phyloP scores from a whole-genome alignment of 257 asterid genomes.

The Leptodermis oblonga region DNA sequence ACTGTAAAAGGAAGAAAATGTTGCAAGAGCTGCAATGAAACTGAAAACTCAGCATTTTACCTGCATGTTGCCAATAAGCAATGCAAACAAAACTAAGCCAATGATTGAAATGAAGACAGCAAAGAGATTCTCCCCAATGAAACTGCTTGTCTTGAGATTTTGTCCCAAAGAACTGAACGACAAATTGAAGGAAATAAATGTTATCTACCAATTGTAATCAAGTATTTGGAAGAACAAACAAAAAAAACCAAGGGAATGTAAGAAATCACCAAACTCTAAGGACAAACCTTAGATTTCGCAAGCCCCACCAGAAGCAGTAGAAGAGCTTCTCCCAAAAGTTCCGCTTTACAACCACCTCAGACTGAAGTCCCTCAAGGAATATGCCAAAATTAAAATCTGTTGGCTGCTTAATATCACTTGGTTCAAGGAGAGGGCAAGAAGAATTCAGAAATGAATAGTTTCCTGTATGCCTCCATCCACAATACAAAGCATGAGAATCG shows the following conservation, averaged over 20 bases:
- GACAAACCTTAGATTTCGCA: constrained; percentile 54
- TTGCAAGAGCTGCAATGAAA: background rate
- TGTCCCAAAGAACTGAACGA: constrained; percentile 39
- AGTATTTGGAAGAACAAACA: background rate
- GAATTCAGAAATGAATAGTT: constrained; percentile 30
- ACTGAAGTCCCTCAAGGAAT: constrained; percentile 56
- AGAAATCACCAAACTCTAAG: background rate
- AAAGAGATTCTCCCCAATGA: constrained; percentile 26
- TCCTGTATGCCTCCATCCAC: constrained; percentile 7
- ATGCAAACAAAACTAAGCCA: constrained; percentile 34
- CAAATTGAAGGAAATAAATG: background rate
- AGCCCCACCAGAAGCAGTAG: constrained; percentile 85
- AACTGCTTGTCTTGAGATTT: constrained; percentile 31
- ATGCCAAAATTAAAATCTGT: constrained; percentile 57
- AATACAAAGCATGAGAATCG: constrained; percentile 26
- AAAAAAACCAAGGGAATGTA: background rate
- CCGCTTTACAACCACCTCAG: constrained; percentile 38
- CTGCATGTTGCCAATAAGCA: constrained; percentile 42
- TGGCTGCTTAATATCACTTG: constrained; percentile 20
- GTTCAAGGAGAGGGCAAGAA: constrained; percentile 45
- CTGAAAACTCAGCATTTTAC: constrained; percentile 6
- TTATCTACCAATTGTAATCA: background rate
- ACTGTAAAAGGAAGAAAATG: background rate
- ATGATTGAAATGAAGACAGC: constrained; percentile 28
- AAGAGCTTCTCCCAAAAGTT: constrained; percentile 36